A percentile compares a stretch with the other conserved stretches of the same genome.
phyloP scores from a whole-genome alignment of 2,329 filamentous ascomycete species.

The Eurotiales sp. region DNA sequence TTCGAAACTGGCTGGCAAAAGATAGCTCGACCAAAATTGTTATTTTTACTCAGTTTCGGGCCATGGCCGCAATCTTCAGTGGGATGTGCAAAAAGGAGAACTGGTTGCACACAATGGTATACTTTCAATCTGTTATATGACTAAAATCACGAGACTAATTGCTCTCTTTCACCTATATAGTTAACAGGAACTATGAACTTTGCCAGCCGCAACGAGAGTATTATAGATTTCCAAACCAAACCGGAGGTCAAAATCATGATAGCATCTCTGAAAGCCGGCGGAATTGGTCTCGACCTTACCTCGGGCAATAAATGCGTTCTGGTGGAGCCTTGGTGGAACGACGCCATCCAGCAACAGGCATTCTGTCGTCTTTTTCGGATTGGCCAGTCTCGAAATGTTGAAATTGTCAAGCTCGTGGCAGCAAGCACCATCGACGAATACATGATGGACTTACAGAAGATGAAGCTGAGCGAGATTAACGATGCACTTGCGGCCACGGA shows the following conservation, averaged over 20 bases:
- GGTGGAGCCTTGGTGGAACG: conserved; percentile 61
- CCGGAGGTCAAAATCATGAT: conserved; percentile 47
- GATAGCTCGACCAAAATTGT: conserved; percentile 53
- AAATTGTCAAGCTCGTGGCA: conserved; percentile 57
- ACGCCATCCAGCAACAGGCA: conserved; percentile 54
- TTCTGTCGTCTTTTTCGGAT: conserved; percentile 62
- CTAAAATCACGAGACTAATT: too few relatives aligned
- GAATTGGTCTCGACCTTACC: conserved; percentile 57
- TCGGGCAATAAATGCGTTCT: conserved; percentile 58
- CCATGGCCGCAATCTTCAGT: conserved; percentile 50
- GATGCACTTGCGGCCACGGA: conserved; percentile 22
- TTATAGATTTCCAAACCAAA: conserved; percentile 46
- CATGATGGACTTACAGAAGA: conserved; percentile 53
- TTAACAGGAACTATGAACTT: conserved; percentile 45
- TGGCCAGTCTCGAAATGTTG: conserved; percentile 59
- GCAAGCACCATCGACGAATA: conserved; percentile 56
- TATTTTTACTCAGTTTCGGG: conserved; percentile 58
- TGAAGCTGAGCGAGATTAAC: conserved; percentile 42
- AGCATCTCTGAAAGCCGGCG: conserved; percentile 55
- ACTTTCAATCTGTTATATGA: too few relatives aligned
- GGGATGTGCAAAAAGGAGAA: conserved; percentile 48
- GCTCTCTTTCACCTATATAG: too few relatives aligned
- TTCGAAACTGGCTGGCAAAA: conserved; percentile 41
- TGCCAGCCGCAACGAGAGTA: conserved; percentile 41
- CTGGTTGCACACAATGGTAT: conserved; percentile 31